Evolutionary conservation across 1,284 basidiomycete species (phyloP).

Genomic region (Mycena citricolor): DNA sequence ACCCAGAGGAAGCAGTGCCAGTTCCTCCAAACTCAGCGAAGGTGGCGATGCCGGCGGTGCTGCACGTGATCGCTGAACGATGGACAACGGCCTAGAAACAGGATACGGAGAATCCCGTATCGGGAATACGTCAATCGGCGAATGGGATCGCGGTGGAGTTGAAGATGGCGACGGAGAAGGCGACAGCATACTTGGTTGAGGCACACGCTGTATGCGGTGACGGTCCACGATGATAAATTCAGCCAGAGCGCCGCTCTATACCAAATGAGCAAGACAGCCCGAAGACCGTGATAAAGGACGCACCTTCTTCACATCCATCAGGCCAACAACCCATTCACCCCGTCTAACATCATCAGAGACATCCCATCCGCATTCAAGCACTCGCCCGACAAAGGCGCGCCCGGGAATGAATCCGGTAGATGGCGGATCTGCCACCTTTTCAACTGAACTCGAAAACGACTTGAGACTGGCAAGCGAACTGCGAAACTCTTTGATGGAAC

Average conservation of each 20-base stretch:
- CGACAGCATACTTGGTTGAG: conserved; percentile 47
- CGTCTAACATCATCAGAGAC: conserved; percentile 64
- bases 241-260: conserved; percentile 75
- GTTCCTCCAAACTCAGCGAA: conserved; percentile 65
- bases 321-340: conserved; percentile 82
- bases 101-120: conserved; percentile 18
- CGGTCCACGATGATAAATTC: conserved; percentile 84
- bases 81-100: conserved; percentile 11
- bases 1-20: conserved; percentile 77
- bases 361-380: conserved; percentile 78
- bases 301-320: conserved; percentile 78
- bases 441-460: conserved; percentile 7
- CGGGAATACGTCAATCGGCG: conserved; percentile 12
- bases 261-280: conserved; percentile 4
- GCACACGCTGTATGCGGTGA: conserved; percentile 70
- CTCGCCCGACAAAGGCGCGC: conserved; percentile 78
- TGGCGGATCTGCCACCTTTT: conserved; percentile 29
- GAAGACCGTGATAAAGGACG: conserved; percentile 32
- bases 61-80: conserved; percentile 6
- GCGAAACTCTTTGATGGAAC: conserved; percentile 1
- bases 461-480: conserved; percentile 14
- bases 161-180: conserved; percentile 9
- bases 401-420: conserved; percentile 78
- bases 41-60: conserved; percentile 11
- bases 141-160: conserved; percentile 23